Evolutionary conservation across 495 filamentous ascomycete genomes (phyloP).

Genomic region (Peziza echinospora): DNA sequence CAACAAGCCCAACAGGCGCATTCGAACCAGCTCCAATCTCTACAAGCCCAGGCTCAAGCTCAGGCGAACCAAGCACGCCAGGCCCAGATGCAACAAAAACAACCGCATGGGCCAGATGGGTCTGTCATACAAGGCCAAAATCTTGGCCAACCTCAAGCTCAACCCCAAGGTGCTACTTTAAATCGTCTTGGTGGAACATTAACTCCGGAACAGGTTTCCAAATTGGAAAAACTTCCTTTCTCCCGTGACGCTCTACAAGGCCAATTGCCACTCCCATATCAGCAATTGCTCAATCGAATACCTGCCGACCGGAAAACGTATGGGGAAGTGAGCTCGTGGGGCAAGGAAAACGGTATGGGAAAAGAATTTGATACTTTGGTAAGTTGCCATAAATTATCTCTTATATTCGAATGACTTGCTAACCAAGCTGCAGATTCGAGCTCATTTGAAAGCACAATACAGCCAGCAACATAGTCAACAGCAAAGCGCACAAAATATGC

Average conservation of each 20-base stretch:
- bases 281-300: not conserved
- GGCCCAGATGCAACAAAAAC: not conserved
- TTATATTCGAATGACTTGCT: not conserved
- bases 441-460: no score
- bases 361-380: not conserved
- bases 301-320: not conserved
- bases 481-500: no score
- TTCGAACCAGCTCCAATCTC: no score
- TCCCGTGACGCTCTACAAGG: not conserved
- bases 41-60: no score
- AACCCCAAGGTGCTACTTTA: no score
- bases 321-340: not conserved
- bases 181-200: no score
- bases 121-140: not conserved
- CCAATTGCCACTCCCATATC: not conserved
- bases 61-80: not conserved
- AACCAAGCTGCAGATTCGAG: not conserved
- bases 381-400: not conserved
- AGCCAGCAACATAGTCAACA: no score
- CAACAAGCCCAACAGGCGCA: no score
- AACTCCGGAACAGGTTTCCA: not conserved
- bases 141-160: no score
- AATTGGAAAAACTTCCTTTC: not conserved
- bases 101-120: no score
- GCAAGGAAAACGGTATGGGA: not conserved